phyloP scores from a whole-genome alignment of 2,329 filamentous ascomycete species.

The Madurella mycetomatis region DNA sequence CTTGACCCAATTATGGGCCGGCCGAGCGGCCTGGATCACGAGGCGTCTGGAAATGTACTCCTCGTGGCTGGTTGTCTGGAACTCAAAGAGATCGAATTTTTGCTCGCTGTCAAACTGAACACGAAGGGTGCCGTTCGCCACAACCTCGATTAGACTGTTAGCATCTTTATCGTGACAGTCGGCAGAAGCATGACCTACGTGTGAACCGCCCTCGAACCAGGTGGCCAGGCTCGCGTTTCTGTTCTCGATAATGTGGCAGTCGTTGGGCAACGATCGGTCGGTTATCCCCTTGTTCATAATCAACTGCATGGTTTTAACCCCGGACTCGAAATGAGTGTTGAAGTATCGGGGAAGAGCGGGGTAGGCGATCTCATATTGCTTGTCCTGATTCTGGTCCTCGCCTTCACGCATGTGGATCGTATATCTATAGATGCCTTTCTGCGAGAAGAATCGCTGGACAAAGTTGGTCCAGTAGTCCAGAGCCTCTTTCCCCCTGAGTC shows the following conservation, averaged over 20 bases:
- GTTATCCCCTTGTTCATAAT: conserved; percentile 65
- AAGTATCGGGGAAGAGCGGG: conserved; percentile 85
- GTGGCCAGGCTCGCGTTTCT: conserved; percentile 76
- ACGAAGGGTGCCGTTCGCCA: conserved; percentile 70
- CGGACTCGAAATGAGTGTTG: conserved; percentile 81
- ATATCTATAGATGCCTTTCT: conserved; percentile 70
- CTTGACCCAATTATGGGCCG: conserved; percentile 60
- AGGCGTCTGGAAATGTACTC: conserved; percentile 74
- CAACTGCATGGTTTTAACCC: conserved; percentile 80
- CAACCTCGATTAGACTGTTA: conserved; percentile 52
- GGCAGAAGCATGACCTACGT: conserved; percentile 52
- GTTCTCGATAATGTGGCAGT: conserved; percentile 71
- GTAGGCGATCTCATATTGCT: conserved; percentile 81
- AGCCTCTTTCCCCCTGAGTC: conserved; percentile 59
- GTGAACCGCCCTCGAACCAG: conserved; percentile 79
- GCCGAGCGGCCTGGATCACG: conserved; percentile 58
- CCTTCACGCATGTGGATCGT: conserved; percentile 55
- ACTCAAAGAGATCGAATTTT: conserved; percentile 81
- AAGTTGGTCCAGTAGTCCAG: conserved; percentile 75
- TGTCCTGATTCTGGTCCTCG: conserved; percentile 56
- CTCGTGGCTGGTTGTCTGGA: conserved; percentile 69
- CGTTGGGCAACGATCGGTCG: conserved; percentile 54
- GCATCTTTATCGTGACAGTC: neutral
- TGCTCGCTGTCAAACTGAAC: conserved; percentile 75
- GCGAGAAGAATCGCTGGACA: conserved; percentile 76